Evolutionary conservation across 345 rosid species (phyloP).

Genomic region (Populus deltoides): DNA sequence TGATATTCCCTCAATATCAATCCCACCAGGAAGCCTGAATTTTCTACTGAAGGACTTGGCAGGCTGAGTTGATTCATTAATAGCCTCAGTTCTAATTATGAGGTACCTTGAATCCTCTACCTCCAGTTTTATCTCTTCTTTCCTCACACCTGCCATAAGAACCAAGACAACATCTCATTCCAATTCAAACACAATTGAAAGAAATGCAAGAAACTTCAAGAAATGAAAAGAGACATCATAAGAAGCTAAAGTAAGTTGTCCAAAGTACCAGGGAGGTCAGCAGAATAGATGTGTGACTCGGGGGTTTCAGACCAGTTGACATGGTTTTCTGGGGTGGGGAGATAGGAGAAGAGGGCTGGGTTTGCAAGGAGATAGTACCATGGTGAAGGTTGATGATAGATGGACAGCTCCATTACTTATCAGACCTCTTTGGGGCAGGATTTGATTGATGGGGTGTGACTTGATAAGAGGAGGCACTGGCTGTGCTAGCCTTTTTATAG

Average conservation of each 20-base stretch:
- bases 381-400: constrained; percentile 35
- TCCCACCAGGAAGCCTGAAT: constrained; percentile 58
- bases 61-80: constrained; percentile 35
- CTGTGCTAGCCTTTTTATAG: not conserved
- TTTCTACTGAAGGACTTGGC: constrained; percentile 55
- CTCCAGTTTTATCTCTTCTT: constrained; percentile 71
- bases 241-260: too few species aligned
- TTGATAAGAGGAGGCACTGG: not conserved
- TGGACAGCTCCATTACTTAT: constrained; percentile 44
- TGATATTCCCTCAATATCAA: constrained; percentile 53
- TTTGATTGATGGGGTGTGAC: not conserved
- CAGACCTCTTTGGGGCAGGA: not conserved
- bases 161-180: not conserved
- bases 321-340: constrained; percentile 41
- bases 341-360: constrained; percentile 28
- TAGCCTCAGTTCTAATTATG: constrained; percentile 54
- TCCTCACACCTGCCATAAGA: constrained; percentile 57
- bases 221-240: not conserved
- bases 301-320: constrained; percentile 69
- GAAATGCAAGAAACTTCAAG: not conserved
- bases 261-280: constrained; percentile 59
- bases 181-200: not conserved
- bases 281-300: constrained; percentile 65
- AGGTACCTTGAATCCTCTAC: constrained; percentile 69
- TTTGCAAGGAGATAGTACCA: constrained; percentile 42